These are phyloP conservation scores for Diaporthe batatas DNA, from an alignment of 2,329 filamentous ascomycete species.

Conservation along the genomic window DNA sequence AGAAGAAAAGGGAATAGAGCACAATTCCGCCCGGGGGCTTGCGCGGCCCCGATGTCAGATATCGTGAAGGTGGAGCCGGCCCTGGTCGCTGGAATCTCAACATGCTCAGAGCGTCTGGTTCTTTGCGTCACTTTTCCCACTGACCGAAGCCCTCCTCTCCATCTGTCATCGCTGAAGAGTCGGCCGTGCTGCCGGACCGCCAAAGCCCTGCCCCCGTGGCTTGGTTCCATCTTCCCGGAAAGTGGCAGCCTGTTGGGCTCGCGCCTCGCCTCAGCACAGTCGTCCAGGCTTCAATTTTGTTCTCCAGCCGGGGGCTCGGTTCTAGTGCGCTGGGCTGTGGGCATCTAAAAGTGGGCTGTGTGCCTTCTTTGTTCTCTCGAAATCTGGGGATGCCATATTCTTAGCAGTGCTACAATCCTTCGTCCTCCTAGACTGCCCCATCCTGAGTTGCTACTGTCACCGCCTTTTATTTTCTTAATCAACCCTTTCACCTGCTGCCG, in stretches of 20 bases:
- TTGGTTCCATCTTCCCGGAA: conserved; percentile 23
- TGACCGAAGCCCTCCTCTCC: conserved; percentile 6
- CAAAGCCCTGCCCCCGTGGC: conserved; percentile 37
- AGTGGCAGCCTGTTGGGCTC: conserved; percentile 21
- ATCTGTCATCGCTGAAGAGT: conserved; percentile 22
- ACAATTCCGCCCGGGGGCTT: conserved; percentile 28
- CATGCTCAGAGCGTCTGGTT: conserved; percentile 33
- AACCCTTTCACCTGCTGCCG: neutral
- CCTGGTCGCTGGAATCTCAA: conserved; percentile 37
- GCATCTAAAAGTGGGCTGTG: conserved; percentile 40
- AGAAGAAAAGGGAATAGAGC: neutral
- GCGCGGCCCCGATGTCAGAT: conserved; percentile 36
- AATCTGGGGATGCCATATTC: conserved; percentile 37
- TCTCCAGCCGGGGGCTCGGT: conserved; percentile 27
- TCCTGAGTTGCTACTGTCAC: conserved; percentile 30
- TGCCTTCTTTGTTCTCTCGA: conserved; percentile 19
- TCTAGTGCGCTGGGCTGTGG: conserved; percentile 29
- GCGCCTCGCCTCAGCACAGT: conserved; percentile 12
- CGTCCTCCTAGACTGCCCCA: conserved; percentile 26
- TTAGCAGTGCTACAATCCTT: conserved; percentile 36
- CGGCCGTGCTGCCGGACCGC: neutral
- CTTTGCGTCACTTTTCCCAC: conserved; percentile 21
- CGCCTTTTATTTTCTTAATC: conserved; percentile 25
- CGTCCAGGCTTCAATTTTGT: conserved; percentile 24
- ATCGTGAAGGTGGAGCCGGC: conserved; percentile 39